Evolutionary conservation across 2,329 filamentous ascomycete species (phyloP).

Genomic region (Pezicula carpinea): DNA sequence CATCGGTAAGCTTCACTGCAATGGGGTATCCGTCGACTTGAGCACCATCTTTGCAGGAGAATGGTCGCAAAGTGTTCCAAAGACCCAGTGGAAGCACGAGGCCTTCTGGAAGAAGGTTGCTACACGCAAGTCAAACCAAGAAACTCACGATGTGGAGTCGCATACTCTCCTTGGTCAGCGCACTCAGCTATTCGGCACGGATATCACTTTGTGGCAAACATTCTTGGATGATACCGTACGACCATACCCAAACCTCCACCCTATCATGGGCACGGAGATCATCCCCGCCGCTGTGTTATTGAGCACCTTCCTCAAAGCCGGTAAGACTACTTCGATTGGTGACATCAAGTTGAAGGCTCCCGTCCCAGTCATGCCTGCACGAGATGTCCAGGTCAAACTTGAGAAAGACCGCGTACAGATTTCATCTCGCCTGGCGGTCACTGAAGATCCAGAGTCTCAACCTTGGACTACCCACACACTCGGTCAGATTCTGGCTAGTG

Average conservation of each 20-base stretch:
- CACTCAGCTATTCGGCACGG: constrained; percentile 24
- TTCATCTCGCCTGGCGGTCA: constrained; percentile 26
- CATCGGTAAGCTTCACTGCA: constrained; percentile 26
- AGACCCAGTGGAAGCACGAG: constrained; percentile 20
- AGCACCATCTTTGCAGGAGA: constrained; percentile 14
- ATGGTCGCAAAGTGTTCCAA: constrained; percentile 25
- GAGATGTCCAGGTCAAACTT: constrained; percentile 32
- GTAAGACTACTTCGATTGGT: constrained; percentile 23
- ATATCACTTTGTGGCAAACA: constrained; percentile 30
- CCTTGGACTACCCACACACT: constrained; percentile 32
- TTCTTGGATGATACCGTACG: constrained; percentile 32
- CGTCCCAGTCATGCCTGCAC: constrained; percentile 26
- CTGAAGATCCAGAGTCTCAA: constrained; percentile 6
- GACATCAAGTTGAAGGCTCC: constrained; percentile 33
- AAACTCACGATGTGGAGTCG: constrained; percentile 28
- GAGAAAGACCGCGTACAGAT: constrained; percentile 28
- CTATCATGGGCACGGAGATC: constrained; percentile 37
- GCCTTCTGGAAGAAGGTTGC: constrained; percentile 24
- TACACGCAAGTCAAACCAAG: constrained; percentile 7
- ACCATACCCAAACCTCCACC: constrained; percentile 37
- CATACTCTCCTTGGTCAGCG: constrained; percentile 32
- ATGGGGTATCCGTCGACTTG: constrained; percentile 29
- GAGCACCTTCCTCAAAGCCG: constrained; percentile 35
- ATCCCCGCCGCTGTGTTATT: constrained; percentile 37
- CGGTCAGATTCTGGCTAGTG: neutral